Evolutionary conservation across 1,284 basidiomycete species (phyloP).

Genomic region (Cutaneotrichosporon cavernicola): DNA sequence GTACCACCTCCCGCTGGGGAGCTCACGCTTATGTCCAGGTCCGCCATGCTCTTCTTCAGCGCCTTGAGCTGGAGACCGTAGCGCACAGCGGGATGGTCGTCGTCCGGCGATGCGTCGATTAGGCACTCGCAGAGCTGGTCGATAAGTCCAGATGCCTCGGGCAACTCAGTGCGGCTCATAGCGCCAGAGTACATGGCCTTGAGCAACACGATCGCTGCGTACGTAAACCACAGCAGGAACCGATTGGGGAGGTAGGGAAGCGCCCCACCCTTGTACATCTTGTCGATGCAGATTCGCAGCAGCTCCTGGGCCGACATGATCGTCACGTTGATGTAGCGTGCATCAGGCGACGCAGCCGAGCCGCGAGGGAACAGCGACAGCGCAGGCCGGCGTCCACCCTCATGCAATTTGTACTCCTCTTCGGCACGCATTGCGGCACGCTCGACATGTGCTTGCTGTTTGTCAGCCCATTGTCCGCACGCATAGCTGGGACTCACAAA

Average conservation of each 20-base stretch:
- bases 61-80: conserved; percentile 46
- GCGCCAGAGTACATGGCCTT: conserved; percentile 54
- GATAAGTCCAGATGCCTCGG: conserved; percentile 39
- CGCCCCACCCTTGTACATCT: conserved; percentile 48
- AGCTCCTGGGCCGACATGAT: conserved; percentile 50
- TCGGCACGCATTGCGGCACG: conserved; percentile 48
- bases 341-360: conserved; percentile 48
- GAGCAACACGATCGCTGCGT: conserved; percentile 49
- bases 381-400: conserved; percentile 28
- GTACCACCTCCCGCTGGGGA: conserved; percentile 38
- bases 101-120: conserved; percentile 39
- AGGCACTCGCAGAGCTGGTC: conserved; percentile 46
- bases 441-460: conserved; percentile 53
- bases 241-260: conserved; percentile 50
- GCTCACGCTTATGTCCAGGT: conserved; percentile 33
- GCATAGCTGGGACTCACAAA: conserved; percentile 38
- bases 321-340: conserved; percentile 50
- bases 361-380: conserved; percentile 49
- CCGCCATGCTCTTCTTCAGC: conserved; percentile 39
- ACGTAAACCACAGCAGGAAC: conserved; percentile 52
- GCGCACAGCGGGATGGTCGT: conserved; percentile 46
- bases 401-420: conserved; percentile 34
- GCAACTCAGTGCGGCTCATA: conserved; percentile 48
- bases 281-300: conserved; percentile 50
- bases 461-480: conserved; percentile 15